Conservation (phyloP, 176 grass and related monocot species). For the Leersia perrieri region DNA sequence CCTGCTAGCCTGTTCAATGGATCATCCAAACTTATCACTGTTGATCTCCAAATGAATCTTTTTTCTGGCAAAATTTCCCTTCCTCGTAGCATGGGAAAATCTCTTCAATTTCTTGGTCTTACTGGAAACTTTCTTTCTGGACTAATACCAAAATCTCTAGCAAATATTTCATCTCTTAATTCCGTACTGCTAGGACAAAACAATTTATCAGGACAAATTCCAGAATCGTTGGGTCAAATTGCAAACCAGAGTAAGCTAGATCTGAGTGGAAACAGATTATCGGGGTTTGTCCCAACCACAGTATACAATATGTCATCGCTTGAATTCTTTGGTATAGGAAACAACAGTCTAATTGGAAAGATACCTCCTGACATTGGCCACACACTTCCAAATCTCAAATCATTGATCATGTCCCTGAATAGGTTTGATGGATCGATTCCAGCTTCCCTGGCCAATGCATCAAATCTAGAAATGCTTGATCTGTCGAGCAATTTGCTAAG, state of each 20-base stretch:
- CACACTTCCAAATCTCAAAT: conserved; percentile 4
- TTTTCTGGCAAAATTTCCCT: conserved; percentile 11
- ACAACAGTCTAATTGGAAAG: not conserved
- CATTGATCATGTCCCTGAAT: not conserved
- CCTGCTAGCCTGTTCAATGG: conserved; percentile 9
- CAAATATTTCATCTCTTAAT: conserved; percentile 21
- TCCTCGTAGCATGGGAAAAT: not conserved
- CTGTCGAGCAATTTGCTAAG: conserved; percentile 8
- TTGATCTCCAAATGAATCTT: not conserved
- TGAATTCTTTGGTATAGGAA: not conserved
- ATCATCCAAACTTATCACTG: not conserved
- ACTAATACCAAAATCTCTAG: conserved; percentile 17
- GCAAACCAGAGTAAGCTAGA: not conserved
- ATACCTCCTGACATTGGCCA: conserved; percentile 10
- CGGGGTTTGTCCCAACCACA: not conserved
- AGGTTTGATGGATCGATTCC: not conserved
- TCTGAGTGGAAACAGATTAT: not conserved
- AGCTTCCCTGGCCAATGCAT: conserved; percentile 14
- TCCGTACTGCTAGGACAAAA: conserved; percentile 15
- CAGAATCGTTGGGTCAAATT: conserved; percentile 19
- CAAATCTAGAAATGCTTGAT: conserved; percentile 11
- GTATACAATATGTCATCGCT: conserved; percentile 35
- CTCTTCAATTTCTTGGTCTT: conserved; percentile 6
- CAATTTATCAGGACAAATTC: not conserved
- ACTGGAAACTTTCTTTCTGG: not conserved